A percentile compares a stretch with the other conserved stretches of the same genome.
phyloP scores from a whole-genome alignment of 306 rosid genomes.

The Hylodesmum podocarpum region DNA sequence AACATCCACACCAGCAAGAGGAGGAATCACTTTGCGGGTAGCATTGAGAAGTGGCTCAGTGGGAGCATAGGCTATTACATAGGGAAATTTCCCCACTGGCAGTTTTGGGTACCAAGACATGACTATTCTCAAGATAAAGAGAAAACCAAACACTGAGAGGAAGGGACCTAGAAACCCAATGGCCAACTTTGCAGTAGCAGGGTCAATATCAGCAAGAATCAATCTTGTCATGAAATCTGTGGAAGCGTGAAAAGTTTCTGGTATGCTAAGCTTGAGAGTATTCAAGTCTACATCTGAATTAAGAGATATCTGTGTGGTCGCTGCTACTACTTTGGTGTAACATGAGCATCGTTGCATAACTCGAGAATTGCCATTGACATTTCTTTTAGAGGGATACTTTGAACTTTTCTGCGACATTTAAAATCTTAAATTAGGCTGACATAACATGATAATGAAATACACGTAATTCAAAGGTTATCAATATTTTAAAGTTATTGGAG shows the following conservation, averaged over 20 bases:
- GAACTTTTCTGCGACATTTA: slow-evolving; percentile 50
- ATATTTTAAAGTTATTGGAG: background rate
- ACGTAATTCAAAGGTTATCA: background rate
- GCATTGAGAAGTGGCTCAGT: slow-evolving; percentile 80
- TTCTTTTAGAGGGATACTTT: slow-evolving; percentile 36
- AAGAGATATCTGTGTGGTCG: slow-evolving; percentile 21
- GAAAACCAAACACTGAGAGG: slow-evolving; percentile 66
- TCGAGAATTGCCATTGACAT: slow-evolving; percentile 12
- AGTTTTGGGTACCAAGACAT: slow-evolving; percentile 98
- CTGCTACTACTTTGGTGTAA: slow-evolving; percentile 31
- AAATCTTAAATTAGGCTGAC: background rate
- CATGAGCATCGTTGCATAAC: slow-evolving; percentile 40
- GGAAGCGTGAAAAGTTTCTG: slow-evolving; percentile 31
- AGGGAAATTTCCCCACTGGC: slow-evolving; percentile 83
- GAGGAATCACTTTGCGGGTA: slow-evolving; percentile 87
- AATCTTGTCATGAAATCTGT: slow-evolving; percentile 37
- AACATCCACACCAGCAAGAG: slow-evolving; percentile 91
- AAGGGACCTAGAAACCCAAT: slow-evolving; percentile 79
- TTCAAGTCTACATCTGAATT: slow-evolving; percentile 28
- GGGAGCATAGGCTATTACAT: slow-evolving; percentile 86
- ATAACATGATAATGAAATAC: slow-evolving; percentile 10
- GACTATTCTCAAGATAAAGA: slow-evolving; percentile 76
- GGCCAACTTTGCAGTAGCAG: slow-evolving; percentile 74
- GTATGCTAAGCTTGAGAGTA: slow-evolving; percentile 21
- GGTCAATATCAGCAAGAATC: slow-evolving; percentile 72